phyloP scores from a whole-genome alignment of 257 asterid species.

The Scutellaria galericulata region DNA sequence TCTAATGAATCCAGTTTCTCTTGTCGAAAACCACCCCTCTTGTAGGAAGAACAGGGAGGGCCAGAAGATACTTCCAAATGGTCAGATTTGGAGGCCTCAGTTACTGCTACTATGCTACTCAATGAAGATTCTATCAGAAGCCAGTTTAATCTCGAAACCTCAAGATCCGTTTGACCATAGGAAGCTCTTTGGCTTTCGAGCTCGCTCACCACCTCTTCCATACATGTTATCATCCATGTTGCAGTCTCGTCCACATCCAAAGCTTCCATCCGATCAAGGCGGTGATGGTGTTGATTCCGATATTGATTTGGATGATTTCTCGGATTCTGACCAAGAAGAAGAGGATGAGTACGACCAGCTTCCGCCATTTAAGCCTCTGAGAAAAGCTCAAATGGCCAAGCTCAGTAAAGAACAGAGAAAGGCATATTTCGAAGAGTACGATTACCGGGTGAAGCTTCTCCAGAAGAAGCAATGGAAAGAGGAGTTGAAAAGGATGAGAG shows the following conservation, averaged over 20 bases:
- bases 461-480: constrained; percentile 94
- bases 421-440: constrained; percentile 93
- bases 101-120: constrained; percentile 79
- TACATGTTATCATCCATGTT: constrained; percentile 91
- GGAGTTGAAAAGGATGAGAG: constrained; percentile 79
- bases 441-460: constrained; percentile 90
- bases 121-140: constrained; percentile 86
- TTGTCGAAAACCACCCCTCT: constrained; percentile 86
- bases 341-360: constrained; percentile 98
- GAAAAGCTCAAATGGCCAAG: constrained; percentile 68
- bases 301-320: constrained; percentile 82
- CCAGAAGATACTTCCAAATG: constrained; percentile 90
- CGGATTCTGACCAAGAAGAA: constrained; percentile 77
- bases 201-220: constrained; percentile 92
- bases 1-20: constrained; percentile 86
- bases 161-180: constrained; percentile 81
- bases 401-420: constrained; percentile 79
- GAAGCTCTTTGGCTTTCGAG: constrained; percentile 74
- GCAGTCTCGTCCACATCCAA: constrained; percentile 91
- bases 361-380: constrained; percentile 93
- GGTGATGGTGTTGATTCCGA: constrained; percentile 83
- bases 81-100: constrained; percentile 95
- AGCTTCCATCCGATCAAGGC: constrained; percentile 81
- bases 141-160: constrained; percentile 69
- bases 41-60: constrained; percentile 93